Evolutionary conservation across 2,329 filamentous ascomycete species (phyloP), one percentile per base, ranked within the genome.

Genomic region (Trichoderma koningiopsis): DNA sequence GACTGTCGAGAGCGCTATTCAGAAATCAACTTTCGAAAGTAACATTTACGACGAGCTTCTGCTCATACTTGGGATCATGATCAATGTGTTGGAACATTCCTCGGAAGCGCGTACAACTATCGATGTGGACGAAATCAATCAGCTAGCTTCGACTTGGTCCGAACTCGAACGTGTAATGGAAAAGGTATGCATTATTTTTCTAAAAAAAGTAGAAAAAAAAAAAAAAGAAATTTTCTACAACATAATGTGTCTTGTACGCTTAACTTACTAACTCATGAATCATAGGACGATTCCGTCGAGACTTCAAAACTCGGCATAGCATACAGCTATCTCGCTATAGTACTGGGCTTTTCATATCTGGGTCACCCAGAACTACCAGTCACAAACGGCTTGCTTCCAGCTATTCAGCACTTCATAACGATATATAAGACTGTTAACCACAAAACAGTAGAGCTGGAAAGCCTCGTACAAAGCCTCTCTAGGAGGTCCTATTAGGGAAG

Each of bases 61-160:
- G 60, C 84, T 97, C 53, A 87, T 92, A 64, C 83, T 97, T 49
- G 94, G 93, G 0, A 88, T 93, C 27, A 87, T 95, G 79, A 97
- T 97, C 78, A 97, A 97, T 75, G 87, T 97, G 67, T 88, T 92
- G 10, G 94, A 97, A 77, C 90, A 93, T 76, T 93, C 89, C 75
- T 83, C 88, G 19, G 78, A 83, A 27, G 90, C 91, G 14, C 72
- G 71, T 22, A 24, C 61, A 57, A 62, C 61, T 22, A 22, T 52
- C 16, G 27, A 62, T 11, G 43, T 14, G 11, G 72, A 72, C 75
- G 82, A 88, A 8, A 79, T 94, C 43, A 85, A 89, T 60, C 80
- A 80, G 61, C 83, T 96, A 43, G 83, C 92, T 37, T 80, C 81
- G 49, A 81, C 91, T 11, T 96, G 94, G 79, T 81, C 90, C n/a